phyloP scores from a whole-genome alignment of 495 filamentous ascomycete genomes.

The Cenococcum geophilum region DNA sequence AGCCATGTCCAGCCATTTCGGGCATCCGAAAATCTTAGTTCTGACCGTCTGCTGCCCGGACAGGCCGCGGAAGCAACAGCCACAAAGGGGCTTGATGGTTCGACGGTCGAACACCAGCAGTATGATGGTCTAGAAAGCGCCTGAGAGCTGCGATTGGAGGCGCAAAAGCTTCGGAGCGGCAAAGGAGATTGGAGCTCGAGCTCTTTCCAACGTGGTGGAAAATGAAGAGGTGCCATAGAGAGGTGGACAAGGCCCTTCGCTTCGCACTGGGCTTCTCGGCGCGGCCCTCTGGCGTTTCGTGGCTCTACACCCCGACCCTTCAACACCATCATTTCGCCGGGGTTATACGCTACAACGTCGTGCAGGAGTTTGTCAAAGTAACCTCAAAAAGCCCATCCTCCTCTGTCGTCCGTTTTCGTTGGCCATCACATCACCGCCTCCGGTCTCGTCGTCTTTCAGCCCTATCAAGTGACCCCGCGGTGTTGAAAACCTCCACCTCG shows the following conservation, averaged over 20 bases:
- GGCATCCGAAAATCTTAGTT: background rate
- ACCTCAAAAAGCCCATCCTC: background rate
- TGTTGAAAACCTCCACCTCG: background rate
- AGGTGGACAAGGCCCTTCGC: background rate
- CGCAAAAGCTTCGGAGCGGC: background rate
- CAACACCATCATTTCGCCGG: background rate
- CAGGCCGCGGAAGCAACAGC: background rate
- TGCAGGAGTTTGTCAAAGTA: background rate
- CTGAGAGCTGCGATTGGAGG: background rate
- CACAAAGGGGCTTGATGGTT: background rate
- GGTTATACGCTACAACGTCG: background rate
- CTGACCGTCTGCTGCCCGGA: slow-evolving; percentile 2
- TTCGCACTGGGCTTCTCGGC: background rate
- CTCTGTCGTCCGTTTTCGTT: background rate
- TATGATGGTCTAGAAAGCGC: background rate
- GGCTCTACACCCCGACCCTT: background rate
- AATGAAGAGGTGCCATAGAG: background rate
- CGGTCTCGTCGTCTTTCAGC: background rate
- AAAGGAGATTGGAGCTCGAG: slow-evolving; percentile 3
- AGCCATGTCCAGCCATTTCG: background rate
- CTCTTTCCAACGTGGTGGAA: background rate
- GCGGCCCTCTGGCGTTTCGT: background rate
- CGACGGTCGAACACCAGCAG: slow-evolving; percentile 5
- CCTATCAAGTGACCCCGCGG: background rate
- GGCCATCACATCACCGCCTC: background rate